Evolutionary conservation across 495 filamentous ascomycete genomes (phyloP), one percentile per base, ranked within the genome.

Genomic region (Xylaria scruposa): DNA sequence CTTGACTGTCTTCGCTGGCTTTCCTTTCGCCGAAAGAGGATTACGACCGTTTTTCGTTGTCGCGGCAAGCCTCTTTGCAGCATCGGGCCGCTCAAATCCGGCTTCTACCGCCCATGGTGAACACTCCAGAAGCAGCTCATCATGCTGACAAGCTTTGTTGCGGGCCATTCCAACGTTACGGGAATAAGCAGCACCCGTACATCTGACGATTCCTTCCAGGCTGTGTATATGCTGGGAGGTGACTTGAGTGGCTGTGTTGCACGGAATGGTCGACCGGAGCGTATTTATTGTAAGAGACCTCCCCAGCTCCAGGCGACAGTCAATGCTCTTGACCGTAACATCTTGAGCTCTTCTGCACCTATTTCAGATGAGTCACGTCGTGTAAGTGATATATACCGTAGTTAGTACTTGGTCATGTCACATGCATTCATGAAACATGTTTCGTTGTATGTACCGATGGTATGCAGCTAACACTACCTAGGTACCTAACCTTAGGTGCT

Each of bases 61-160:
- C 17, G 80, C 82, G 36, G 77, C 78, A 8, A 78, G 59, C 31
- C 81, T 77, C 38, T 79, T 74, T 10, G 72, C 72, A 24, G 69
- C 49, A 1, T 69, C 63, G 26, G 74, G 71, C 4, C 79, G 75
- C 9, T 60, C 47, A 68, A 78, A 83, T 10, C 74, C 73, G 1
- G 67, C 76, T 42, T 78, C 70, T 5, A 65, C 46, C 0, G 81
- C 81, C 47, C 81, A 77, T 17, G 76, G 62, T 3, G 81, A 83
- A 24, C 80, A 75, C 36, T 80, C 79, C 29, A 78, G 56, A 13
- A 80, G 77, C 9, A 83, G 66, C 19, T 65, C 29, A 1, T 62
- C 36, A 44, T 83, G 80, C 17, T 58, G 31, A 59, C 79, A 82
- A 8, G n/a, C 49, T 1, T 15, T 49, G 42, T 40, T 40, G n/a